Evolutionary conservation across 352 stramenopile genomes (phyloP).

Genomic region (Globisporangium ultimum): DNA sequence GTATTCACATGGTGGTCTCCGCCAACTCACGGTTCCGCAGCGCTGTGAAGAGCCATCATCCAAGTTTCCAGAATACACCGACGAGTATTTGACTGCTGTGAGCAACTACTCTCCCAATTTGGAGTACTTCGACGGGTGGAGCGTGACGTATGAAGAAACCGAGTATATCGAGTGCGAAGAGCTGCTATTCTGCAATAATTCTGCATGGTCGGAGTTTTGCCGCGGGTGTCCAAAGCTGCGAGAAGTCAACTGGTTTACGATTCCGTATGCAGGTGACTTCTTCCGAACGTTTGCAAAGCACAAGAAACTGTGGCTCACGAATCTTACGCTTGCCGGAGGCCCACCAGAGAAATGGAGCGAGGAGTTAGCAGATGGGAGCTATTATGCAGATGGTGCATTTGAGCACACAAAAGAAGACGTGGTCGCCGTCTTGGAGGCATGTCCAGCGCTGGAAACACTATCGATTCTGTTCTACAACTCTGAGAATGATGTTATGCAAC

Average conservation of each 20-base stretch:
- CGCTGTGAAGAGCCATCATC: constrained; percentile 10
- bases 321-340: constrained; percentile 14
- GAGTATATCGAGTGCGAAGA: constrained; percentile 18
- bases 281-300: constrained; percentile 11
- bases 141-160: constrained; percentile 12
- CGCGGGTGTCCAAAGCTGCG: constrained; percentile 6
- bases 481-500: constrained; percentile 11
- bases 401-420: constrained; percentile 13
- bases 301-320: constrained; percentile 7
- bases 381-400: constrained; percentile 10
- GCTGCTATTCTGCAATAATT: constrained; percentile 15
- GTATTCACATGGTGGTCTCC: constrained; percentile 9
- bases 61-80: constrained; percentile 3
- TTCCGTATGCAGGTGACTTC: constrained; percentile 12
- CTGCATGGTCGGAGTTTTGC: constrained; percentile 11
- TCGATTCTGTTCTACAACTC: constrained; percentile 14
- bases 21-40: constrained; percentile 10
- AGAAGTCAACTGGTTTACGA: constrained; percentile 16
- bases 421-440: constrained; percentile 6
- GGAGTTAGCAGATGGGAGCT: constrained; percentile 5
- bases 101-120: constrained; percentile 9
- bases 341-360: constrained; percentile 15
- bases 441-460: constrained; percentile 3
- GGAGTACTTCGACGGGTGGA: constrained; percentile 15
- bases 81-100: constrained; percentile 11